Base-by-base conservation (phyloP, 2,329 filamentous ascomycete genomes). In the Aureobasidium musti region DNA sequence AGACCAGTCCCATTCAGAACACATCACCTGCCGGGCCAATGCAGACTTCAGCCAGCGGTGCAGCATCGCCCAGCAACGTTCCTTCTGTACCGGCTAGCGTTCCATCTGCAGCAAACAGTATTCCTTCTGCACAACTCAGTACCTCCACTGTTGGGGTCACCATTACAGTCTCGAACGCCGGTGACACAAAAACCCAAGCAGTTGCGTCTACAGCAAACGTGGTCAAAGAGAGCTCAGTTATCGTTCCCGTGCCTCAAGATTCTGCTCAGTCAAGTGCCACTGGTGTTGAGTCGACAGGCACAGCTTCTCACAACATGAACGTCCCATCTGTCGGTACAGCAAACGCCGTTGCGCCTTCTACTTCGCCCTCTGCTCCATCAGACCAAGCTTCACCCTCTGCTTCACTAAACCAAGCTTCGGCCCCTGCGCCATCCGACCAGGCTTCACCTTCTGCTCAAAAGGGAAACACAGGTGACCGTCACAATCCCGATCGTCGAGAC, bases 281-380 rank as follows among this genome's bases (percentile, higher is more conserved):
- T 23, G 19, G 23, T 26, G 41, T 60, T 43, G 6, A 59, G 13
- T 47, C 39, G 4, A 28, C 39, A 19, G 30, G 14, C 11, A 47
- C 57, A 10, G 41, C 57, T 49, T 47, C 57, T 61, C 28, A 5
- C 28, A 61, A 49, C 28, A 37, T 61, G 57, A 26, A 61, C 7
- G 13, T 61, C 23, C 57, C 57, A 11, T 61, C 57, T n/a, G 57
- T 61, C 57, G 47, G 54, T 26, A 59, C 54, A 7, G 39, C 21
- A 21, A 33, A 7, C 8, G 8, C n/a, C 19, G 54, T 10, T 1
- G 43, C 54, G 11, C 39, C 54, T 21, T 30, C 54, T 45, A 19
- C 37, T 17, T 28, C 53, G 35, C 53, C 23, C 17, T 28, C 53
- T 30, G 37, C n/a, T 13, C 41, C 56, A 14, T n/a, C n/a, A n/a